Evolutionary conservation across 352 stramenopile species (phyloP), one percentile per base, ranked within the genome.

Genomic region (Globisporangium nagaii): DNA sequence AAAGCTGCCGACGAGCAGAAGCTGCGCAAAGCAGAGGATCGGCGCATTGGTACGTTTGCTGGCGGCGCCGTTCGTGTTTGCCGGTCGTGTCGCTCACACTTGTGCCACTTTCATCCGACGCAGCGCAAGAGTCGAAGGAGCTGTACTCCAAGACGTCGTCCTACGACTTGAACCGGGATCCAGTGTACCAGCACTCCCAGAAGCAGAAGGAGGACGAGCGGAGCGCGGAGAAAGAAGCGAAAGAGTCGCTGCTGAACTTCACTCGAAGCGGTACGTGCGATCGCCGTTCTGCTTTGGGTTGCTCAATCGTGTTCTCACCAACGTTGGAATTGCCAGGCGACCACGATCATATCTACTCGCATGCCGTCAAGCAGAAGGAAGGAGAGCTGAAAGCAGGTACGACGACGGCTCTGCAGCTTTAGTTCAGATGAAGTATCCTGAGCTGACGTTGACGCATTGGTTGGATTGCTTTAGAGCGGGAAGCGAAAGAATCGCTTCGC

Each of bases 181-280:
- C 76, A 20, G 67, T 66, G 35, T 84, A 86, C 58, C 70, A 66
- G 35, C 66, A 84, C 42, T 59, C 63, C 4, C 57, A 73, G 36
- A 85, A 79, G 45, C 68, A 84, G 41, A 68, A 72, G 20, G 68
- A 84, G 39, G 54, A 66, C n/a, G 55, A 70, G 65, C 66, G 54
- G 1, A 47, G 24, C 9, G 54, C 54, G 0, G 54, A 61, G 34
- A 61, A 55, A 12, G 49, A 67, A 44, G 65, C 65, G 8, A 70
- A 70, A 31, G 63, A 70, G 22, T 68, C 58, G 11, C 45, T 73
- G 24, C 50, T 58, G 2, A 53, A 58, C 7, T 73, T 70, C 20
- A 39, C 54, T 11, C 53, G 53, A 40, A 59, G 34, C 32, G 53
- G 53, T 53, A 36, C 32, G 17, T 32, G 31, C 19, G 19, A 19